Percentiles rank a stretch among this genome's conserved stretches.
Conservation (phyloP, 352 stramenopile genomes). For the Pythium dissimile region DNA sequence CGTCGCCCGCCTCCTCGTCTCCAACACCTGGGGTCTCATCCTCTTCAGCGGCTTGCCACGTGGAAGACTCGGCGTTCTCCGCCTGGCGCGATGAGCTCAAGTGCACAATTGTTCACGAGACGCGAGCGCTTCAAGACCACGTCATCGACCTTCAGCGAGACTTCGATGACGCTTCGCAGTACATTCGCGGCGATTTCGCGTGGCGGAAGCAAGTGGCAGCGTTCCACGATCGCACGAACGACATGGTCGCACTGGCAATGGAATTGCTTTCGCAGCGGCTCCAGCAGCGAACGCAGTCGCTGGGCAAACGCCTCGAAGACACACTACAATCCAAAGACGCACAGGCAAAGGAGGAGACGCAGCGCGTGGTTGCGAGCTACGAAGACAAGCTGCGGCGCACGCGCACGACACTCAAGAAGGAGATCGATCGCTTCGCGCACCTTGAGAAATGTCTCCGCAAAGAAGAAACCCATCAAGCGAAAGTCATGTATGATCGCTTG, state of each 20-base stretch:
- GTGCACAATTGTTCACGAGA: conserved; percentile 25
- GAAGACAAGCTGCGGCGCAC: conserved; percentile 52
- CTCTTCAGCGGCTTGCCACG: too few relatives aligned
- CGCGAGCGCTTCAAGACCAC: conserved; percentile 23
- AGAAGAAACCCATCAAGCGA: conserved; percentile 53
- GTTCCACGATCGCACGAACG: conserved; percentile 51
- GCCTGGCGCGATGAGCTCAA: conserved; percentile 36
- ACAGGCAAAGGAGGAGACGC: conserved; percentile 32
- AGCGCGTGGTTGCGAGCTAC: conserved; percentile 40
- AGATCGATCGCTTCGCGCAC: conserved; percentile 53
- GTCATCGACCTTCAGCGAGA: conserved; percentile 40
- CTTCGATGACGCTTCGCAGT: conserved; percentile 53
- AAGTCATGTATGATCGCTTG: conserved; percentile 39
- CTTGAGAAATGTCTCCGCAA: conserved; percentile 62
- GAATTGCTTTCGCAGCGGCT: conserved; percentile 20
- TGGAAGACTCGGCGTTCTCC: conserved; percentile 27
- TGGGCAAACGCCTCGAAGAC: conserved; percentile 35
- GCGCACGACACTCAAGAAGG: conserved; percentile 48
- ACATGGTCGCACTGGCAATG: conserved; percentile 29
- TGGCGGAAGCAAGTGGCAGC: conserved; percentile 51
- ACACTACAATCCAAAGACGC: conserved; percentile 33
- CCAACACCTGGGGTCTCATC: too few relatives aligned
- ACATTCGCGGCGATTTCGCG: conserved; percentile 54
- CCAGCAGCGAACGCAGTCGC: conserved; percentile 27
- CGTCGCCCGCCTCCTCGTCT: too few relatives aligned